A percentile compares a stretch with the other conserved stretches of the same genome.
Conservation (phyloP, 768 basidiomycete species). For the Chalciporus sphaerocephalus region DNA sequence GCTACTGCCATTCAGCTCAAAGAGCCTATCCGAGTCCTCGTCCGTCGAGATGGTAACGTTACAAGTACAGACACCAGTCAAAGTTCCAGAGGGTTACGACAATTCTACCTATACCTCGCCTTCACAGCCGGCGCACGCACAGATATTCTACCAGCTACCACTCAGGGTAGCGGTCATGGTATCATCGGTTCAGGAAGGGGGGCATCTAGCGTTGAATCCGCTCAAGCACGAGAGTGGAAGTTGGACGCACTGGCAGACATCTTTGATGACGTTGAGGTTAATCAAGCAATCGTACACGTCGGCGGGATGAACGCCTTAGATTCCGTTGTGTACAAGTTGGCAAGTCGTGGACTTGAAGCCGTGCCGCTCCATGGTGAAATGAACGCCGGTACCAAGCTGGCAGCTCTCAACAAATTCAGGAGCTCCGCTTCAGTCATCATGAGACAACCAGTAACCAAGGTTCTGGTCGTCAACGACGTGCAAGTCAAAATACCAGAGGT, state of each 20-base stretch:
- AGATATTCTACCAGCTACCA: constrained; percentile 42
- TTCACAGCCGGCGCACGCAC: constrained; percentile 83
- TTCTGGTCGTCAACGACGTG: constrained; percentile 91
- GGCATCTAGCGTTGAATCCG: constrained; percentile 74
- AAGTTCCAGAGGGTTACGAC: constrained; percentile 80
- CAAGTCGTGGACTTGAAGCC: constrained; percentile 80
- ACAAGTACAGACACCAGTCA: constrained; percentile 63
- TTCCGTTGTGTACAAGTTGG: constrained; percentile 85
- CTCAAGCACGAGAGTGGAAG: constrained; percentile 91
- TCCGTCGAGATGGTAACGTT: constrained; percentile 84
- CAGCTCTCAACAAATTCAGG: constrained; percentile 82
- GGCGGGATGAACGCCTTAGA: constrained; percentile 85
- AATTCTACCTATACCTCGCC: constrained; percentile 94
- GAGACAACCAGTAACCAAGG: constrained; percentile 64
- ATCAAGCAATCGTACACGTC: constrained; percentile 82
- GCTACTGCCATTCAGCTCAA: constrained; percentile 89
- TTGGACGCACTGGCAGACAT: constrained; percentile 87
- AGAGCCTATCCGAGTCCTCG: constrained; percentile 97
- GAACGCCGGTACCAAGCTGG: constrained; percentile 76
- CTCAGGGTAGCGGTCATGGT: constrained; percentile 61
- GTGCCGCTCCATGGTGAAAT: constrained; percentile 92
- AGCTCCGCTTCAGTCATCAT: constrained; percentile 49
- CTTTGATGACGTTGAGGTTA: constrained; percentile 80
- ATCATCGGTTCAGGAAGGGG: constrained; percentile 93
- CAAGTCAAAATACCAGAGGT: constrained; percentile 88